A percentile compares a stretch with the other conserved stretches of the same genome.
phyloP scores from a whole-genome alignment of 805 yeast genomes.

The Candida maltosa region DNA sequence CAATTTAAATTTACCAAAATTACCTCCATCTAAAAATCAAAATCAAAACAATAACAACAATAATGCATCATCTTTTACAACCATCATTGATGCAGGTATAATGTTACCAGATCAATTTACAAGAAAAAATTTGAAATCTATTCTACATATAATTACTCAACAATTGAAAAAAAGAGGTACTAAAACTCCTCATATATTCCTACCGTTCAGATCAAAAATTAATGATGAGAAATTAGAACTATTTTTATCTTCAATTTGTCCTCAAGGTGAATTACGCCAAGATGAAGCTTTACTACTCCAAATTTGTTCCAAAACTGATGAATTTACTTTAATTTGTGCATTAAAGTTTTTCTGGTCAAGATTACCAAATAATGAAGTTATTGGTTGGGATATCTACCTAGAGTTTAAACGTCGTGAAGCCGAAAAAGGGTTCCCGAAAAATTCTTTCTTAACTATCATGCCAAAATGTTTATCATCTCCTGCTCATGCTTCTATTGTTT shows the following conservation, averaged over 20 bases:
- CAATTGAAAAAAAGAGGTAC: conserved; percentile 70
- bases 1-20: conserved; percentile 8
- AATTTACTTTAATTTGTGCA: conserved; percentile 67
- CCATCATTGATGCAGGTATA: conserved; percentile 6
- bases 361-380: conserved; percentile 70
- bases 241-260: conserved; percentile 58
- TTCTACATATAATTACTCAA: conserved; percentile 67
- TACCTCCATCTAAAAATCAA: conserved; percentile 6
- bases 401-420: conserved; percentile 64
- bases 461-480: conserved; percentile 81
- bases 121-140: conserved; percentile 61
- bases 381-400: conserved; percentile 83
- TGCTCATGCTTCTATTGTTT: conserved; percentile 85
- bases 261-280: conserved; percentile 46
- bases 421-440: conserved; percentile 63
- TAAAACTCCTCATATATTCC: conserved; percentile 66
- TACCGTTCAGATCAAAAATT: conserved; percentile 74
- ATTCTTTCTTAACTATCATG: conserved; percentile 77
- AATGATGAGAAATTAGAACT: conserved; percentile 56
- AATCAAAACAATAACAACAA: conserved; percentile 2
- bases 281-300: conserved; percentile 38
- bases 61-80: too few relatives aligned
- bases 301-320: conserved; percentile 50
- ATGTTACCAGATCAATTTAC: conserved; percentile 41
- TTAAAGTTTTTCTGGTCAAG: conserved; percentile 87